phyloP scores from a whole-genome alignment of 306 rosid genomes.

The Quercus dentata region DNA sequence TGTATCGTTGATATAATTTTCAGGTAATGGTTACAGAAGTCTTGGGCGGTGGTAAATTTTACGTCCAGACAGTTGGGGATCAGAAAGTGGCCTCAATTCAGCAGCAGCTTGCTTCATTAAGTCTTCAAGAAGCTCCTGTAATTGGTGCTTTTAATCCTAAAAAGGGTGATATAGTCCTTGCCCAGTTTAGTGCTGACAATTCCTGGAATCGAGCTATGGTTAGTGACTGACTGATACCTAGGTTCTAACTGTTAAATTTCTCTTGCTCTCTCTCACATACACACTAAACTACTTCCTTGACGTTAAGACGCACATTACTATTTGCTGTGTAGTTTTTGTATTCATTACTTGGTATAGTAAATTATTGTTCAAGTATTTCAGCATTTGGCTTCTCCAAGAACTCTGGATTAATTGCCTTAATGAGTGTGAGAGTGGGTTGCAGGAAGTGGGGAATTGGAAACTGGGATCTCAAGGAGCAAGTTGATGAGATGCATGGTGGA shows the following conservation, averaged over 20 bases:
- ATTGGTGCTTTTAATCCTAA: conserved; percentile 90
- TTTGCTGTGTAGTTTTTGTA: not conserved
- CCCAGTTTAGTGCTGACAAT: conserved; percentile 71
- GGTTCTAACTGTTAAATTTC: conserved; percentile 2
- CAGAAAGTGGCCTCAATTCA: conserved; percentile 78
- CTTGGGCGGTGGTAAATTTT: conserved; percentile 86
- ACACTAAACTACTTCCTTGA: not conserved
- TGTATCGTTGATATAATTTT: conserved; percentile 14
- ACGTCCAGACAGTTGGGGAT: conserved; percentile 88
- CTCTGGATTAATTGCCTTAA: not conserved
- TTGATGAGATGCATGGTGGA: not conserved
- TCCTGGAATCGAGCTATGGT: conserved; percentile 98
- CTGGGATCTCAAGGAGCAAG: not conserved
- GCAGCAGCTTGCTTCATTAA: conserved; percentile 82
- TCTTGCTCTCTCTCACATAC: not conserved
- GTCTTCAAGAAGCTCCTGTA: conserved; percentile 81
- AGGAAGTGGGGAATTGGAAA: not conserved
- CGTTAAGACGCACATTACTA: not conserved
- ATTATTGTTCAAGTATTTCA: not conserved
- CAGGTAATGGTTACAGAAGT: conserved; percentile 87
- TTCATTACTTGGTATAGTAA: not conserved
- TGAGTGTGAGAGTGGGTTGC: not conserved
- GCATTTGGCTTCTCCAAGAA: not conserved
- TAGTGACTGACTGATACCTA: conserved; percentile 24
- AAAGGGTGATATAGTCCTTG: conserved; percentile 90